phyloP scores from a whole-genome alignment of 495 filamentous ascomycete species.

The Annulohypoxylon nitens region DNA sequence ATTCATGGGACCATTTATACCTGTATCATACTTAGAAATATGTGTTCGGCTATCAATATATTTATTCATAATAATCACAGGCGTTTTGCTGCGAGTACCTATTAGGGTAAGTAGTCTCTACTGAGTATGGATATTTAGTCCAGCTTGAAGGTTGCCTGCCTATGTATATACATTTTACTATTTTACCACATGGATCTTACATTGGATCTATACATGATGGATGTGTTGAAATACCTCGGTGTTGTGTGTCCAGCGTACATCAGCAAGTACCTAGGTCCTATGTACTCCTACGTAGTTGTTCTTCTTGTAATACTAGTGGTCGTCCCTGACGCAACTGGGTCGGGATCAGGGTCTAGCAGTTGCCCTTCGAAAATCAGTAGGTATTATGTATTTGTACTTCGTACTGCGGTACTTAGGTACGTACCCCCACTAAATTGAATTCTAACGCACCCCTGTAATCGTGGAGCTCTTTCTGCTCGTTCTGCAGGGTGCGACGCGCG shows the following conservation, averaged over 20 bases:
- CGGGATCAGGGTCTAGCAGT: too few species aligned
- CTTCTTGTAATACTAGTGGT: too few species aligned
- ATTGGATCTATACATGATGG: background rate
- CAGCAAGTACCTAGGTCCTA: background rate
- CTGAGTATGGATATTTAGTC: background rate
- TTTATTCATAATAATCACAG: too few species aligned
- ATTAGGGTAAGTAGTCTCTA: too few species aligned
- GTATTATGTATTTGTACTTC: too few species aligned
- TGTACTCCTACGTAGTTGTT: background rate
- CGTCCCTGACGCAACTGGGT: too few species aligned
- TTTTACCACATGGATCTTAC: too few species aligned
- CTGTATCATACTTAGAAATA: too few species aligned
- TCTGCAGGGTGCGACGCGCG: conserved; percentile 40
- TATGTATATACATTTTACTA: background rate
- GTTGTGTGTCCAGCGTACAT: background rate
- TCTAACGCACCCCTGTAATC: conserved; percentile 24
- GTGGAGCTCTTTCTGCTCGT: conserved; percentile 39
- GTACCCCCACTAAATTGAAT: conserved; percentile 19
- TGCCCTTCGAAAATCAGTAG: too few species aligned
- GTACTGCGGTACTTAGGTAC: background rate
- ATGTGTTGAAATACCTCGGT: background rate
- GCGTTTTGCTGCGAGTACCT: too few species aligned
- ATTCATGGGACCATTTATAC: too few species aligned
- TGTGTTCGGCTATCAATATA: too few species aligned
- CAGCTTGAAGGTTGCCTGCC: background rate